phyloP scores from a whole-genome alignment of 148 eudicot species.

The Persicaria tinctoria region DNA sequence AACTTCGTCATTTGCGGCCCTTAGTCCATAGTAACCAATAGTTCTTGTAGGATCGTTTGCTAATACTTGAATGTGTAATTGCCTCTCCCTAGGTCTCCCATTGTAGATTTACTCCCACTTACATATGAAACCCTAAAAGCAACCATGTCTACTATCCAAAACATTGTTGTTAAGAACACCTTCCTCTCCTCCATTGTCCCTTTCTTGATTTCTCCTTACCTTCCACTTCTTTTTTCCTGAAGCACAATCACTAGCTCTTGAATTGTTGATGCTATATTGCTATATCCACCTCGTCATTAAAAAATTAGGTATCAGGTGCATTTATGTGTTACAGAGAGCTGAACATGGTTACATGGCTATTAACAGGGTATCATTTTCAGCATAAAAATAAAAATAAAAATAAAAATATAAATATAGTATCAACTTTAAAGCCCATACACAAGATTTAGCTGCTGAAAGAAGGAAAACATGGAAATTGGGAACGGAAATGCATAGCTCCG shows the following conservation, averaged over 20 bases:
- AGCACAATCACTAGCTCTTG: not conserved
- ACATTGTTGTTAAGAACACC: not conserved
- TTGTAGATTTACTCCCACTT: constrained; percentile 13
- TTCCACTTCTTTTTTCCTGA: not conserved
- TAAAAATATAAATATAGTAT: no score
- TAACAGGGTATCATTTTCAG: not conserved
- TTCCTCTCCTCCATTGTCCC: not conserved
- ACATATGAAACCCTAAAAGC: not conserved
- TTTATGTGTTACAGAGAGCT: not conserved
- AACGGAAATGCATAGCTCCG: not conserved
- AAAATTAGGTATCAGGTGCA: not conserved
- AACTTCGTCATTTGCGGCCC: no score
- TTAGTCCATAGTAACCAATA: no score
- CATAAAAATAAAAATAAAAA: not conserved
- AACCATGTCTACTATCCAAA: not conserved
- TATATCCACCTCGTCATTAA: not conserved
- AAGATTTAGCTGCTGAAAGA: not conserved
- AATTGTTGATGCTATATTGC: not conserved
- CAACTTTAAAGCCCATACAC: no score
- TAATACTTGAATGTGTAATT: no score
- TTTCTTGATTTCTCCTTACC: not conserved
- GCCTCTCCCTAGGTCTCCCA: constrained; percentile 21
- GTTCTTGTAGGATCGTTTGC: no score
- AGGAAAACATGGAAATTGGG: not conserved
- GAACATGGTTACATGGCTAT: not conserved